Percentiles rank a stretch among this genome's conserved stretches.
Evolutionary conservation across 805 yeast species (phyloP).

Genomic region (Ogataea pilisensis): DNA sequence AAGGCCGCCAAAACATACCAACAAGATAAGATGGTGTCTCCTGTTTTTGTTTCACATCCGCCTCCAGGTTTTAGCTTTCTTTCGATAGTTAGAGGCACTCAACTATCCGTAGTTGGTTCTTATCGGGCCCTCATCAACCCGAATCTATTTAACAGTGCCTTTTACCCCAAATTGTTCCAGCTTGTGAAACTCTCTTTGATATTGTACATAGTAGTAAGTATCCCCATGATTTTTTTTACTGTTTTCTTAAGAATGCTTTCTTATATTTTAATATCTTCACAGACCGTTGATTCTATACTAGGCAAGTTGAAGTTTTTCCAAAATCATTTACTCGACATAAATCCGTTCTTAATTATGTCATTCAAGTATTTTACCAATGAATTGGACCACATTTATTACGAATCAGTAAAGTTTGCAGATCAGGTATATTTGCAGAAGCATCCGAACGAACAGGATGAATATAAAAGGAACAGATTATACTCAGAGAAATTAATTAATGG

Average conservation of each 20-base stretch:
- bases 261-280: constrained; percentile 11
- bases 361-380: constrained; percentile 34
- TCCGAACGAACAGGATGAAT: constrained; percentile 26
- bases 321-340: constrained; percentile 35
- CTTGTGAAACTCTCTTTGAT: constrained; percentile 36
- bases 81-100: constrained; percentile 50
- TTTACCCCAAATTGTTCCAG: constrained; percentile 33
- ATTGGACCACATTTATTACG: constrained; percentile 37
- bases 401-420: constrained; percentile 38
- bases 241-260: constrained; percentile 20
- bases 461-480: constrained; percentile 11
- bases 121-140: constrained; percentile 46
- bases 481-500: neutral
- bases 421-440: constrained; percentile 34
- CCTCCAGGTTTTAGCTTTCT: constrained; percentile 48
- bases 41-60: constrained; percentile 53
- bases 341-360: constrained; percentile 37
- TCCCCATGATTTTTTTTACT: constrained; percentile 23
- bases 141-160: constrained; percentile 31
- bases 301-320: constrained; percentile 30
- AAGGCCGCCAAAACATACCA: too few species aligned
- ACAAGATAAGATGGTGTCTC: constrained; percentile 56
- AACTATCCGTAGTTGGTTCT: constrained; percentile 47
- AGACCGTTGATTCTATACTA: constrained; percentile 11
- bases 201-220: constrained; percentile 33